phyloP scores from a whole-genome alignment of 228 moss, liverwort and hornwort genomes.

The Sphagnum fallax region DNA sequence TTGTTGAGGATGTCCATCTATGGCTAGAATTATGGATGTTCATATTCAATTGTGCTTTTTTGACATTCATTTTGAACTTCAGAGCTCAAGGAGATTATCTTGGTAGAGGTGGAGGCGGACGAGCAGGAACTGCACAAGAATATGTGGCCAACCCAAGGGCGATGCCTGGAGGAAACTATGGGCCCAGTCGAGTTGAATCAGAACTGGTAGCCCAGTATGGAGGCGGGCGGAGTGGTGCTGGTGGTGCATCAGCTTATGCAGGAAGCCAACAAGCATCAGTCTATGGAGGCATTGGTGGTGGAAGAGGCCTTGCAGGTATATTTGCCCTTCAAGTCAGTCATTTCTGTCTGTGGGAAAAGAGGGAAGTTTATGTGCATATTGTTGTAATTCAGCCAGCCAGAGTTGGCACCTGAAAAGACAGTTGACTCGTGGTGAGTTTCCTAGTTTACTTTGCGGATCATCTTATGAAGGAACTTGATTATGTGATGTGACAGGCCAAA shows the following conservation, averaged over 20 bases:
- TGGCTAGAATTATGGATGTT: neutral
- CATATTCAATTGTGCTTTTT: neutral
- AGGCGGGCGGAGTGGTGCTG: conserved; percentile 74
- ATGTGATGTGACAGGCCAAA: conserved; percentile 43
- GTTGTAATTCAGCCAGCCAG: no score
- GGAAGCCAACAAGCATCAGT: conserved; percentile 74
- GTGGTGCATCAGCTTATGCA: conserved; percentile 46
- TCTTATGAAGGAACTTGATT: no score
- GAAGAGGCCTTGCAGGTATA: conserved; percentile 66
- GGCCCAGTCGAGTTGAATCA: conserved; percentile 75
- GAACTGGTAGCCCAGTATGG: conserved; percentile 95
- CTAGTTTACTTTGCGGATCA: neutral
- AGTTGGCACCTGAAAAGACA: no score
- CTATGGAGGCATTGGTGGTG: conserved; percentile 81
- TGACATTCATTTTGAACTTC: neutral
- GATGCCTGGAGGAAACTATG: conserved; percentile 66
- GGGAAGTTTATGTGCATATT: no score
- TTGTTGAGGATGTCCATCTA: no score
- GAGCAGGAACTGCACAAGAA: conserved; percentile 62
- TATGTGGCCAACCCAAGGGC: conserved; percentile 78
- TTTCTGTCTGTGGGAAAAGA: no score
- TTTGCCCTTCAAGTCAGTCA: no score
- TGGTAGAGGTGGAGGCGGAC: conserved; percentile 58
- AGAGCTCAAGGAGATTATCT: conserved; percentile 84
- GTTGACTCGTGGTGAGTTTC: neutral